Evolutionary conservation across 163 green algal species (phyloP).

Genomic region (Scenedesmus sp.): DNA sequence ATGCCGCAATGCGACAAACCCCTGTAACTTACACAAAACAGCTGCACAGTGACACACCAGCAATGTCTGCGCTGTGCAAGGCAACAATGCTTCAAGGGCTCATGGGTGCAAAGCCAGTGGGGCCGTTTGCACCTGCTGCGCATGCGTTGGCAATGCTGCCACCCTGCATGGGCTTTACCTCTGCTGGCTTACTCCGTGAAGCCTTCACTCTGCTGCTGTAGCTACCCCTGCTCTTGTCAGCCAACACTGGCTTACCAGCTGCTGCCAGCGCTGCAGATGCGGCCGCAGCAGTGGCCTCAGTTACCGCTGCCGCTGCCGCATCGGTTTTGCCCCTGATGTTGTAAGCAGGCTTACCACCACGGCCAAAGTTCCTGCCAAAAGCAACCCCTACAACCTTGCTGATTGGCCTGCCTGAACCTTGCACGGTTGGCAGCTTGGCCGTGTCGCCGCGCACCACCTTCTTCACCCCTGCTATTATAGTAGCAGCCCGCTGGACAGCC

Average conservation of each 20-base stretch:
- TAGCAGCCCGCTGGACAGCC: not conserved
- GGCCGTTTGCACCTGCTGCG: no score
- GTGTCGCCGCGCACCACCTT: not conserved
- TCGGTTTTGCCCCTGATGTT: not conserved
- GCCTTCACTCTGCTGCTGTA: not conserved
- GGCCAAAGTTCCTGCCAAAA: not conserved
- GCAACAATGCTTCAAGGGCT: no score
- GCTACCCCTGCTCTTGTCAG: not conserved
- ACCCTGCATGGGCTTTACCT: not conserved
- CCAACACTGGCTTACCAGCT: not conserved
- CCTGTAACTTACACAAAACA: no score
- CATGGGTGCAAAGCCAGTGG: not conserved
- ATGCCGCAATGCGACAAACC: no score
- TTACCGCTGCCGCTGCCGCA: not conserved
- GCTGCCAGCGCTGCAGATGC: not conserved
- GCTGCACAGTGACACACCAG: no score
- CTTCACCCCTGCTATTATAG: not conserved
- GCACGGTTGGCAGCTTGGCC: not conserved
- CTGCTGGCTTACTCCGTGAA: not conserved
- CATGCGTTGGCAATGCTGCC: not conserved
- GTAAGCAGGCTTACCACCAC: not conserved
- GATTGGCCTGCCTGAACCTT: not conserved
- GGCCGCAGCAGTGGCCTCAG: not conserved
- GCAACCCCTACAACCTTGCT: not conserved
- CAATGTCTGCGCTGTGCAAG: no score